These are phyloP conservation scores for Ananas comosus DNA, from an alignment of 176 grass and related monocot genomes.

Conservation along the genomic window DNA sequence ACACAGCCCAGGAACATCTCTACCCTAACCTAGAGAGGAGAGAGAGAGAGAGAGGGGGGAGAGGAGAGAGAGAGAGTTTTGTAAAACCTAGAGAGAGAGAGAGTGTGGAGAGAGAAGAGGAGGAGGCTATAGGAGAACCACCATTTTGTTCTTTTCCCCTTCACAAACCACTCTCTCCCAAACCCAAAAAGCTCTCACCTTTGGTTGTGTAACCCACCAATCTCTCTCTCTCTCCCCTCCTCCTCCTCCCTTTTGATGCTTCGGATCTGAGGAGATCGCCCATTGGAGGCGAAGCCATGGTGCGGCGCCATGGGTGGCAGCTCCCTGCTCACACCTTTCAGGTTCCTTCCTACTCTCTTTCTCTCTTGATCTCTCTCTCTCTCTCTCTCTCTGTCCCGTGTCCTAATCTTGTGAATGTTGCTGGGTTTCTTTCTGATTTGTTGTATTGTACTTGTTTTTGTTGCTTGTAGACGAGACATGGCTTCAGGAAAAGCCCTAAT, in stretches of 20 bases:
- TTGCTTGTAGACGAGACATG: too few relatives aligned
- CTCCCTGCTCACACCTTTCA: conserved; percentile 91
- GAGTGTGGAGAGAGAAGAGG: background rate
- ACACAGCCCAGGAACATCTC: background rate
- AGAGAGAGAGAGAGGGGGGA: background rate
- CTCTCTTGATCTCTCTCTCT: background rate
- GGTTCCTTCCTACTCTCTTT: conserved; percentile 17
- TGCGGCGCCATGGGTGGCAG: conserved; percentile 95
- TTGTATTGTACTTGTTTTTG: background rate
- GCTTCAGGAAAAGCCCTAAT: too few relatives aligned
- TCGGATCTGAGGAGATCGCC: background rate
- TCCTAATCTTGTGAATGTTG: background rate
- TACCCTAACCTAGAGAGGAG: background rate
- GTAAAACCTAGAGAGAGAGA: too few relatives aligned
- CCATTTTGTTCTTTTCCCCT: background rate
- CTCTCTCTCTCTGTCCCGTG: background rate
- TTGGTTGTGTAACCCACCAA: conserved; percentile 21
- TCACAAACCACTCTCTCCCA: background rate
- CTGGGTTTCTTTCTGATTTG: background rate
- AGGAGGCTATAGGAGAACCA: background rate
- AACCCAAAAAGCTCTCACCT: conserved; percentile 20
- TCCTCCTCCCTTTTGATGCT: conserved; percentile 13
- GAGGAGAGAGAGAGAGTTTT: background rate
- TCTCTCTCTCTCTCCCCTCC: conserved; percentile 7
- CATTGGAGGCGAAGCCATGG: conserved; percentile 29